Evolutionary conservation across 1,284 basidiomycete species (phyloP).

Genomic region (Irpex lacteus): DNA sequence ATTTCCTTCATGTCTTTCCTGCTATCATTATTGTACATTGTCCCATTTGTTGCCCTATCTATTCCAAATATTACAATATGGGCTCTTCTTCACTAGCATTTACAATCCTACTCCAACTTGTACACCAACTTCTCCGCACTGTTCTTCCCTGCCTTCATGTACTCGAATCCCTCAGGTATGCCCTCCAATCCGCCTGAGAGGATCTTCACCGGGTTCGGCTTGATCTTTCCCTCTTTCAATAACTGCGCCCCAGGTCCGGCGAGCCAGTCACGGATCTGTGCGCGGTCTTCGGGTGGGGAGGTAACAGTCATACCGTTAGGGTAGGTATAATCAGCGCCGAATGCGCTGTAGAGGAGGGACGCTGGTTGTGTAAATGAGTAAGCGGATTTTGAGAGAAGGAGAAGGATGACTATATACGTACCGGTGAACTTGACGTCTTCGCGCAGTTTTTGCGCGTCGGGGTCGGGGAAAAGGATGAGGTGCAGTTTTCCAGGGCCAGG

Average conservation of each 20-base stretch:
- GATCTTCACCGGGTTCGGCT: conserved; percentile 22
- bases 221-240: conserved; percentile 17
- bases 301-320: conserved; percentile 7
- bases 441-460: conserved; percentile 13
- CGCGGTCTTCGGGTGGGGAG: conserved; percentile 17
- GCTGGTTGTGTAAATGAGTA: neutral
- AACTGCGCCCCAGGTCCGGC: conserved; percentile 10
- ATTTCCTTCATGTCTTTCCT: too few species aligned
- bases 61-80: too few species aligned
- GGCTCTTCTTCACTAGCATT: neutral
- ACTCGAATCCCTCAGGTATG: conserved; percentile 19
- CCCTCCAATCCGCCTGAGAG: conserved; percentile 20
- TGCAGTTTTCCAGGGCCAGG: conserved; percentile 18
- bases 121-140: conserved; percentile 25
- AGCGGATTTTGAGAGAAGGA: too few species aligned
- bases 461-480: conserved; percentile 11
- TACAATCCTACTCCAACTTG: neutral
- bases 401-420: conserved; percentile 6
- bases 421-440: conserved; percentile 16
- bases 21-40: too few species aligned
- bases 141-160: conserved; percentile 21
- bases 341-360: conserved; percentile 20
- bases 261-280: conserved; percentile 21
- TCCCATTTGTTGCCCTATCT: too few species aligned
- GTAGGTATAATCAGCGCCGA: conserved; percentile 17